Percentiles rank a stretch among this genome's conserved stretches.
These are phyloP conservation scores for Wickerhamiella azymoides DNA, from an alignment of 805 yeast genomes.

Conservation along the genomic window DNA sequence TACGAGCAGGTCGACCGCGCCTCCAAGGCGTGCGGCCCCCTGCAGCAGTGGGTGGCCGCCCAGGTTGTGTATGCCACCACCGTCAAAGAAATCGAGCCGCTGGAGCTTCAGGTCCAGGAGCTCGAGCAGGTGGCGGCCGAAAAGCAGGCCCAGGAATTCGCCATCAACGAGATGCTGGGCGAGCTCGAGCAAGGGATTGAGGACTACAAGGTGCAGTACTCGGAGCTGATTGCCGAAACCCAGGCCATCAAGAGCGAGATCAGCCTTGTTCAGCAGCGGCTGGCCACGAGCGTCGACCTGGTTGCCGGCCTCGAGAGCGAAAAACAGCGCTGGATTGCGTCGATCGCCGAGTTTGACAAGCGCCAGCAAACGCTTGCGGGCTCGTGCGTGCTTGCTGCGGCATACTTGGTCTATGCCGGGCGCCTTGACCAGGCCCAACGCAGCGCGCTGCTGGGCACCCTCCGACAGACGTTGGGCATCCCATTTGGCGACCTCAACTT, in stretches of 20 bases:
- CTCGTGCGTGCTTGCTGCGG: conserved; percentile 48
- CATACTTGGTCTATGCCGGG: conserved; percentile 51
- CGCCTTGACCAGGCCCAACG: conserved; percentile 38
- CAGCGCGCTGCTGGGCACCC: conserved; percentile 22
- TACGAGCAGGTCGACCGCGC: conserved; percentile 72
- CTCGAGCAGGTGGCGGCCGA: conserved; percentile 49
- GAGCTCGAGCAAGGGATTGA: conserved; percentile 64
- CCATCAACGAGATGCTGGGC: conserved; percentile 65
- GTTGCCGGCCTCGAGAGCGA: conserved; percentile 54
- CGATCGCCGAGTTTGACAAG: conserved; percentile 37
- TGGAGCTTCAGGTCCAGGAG: conserved; percentile 45
- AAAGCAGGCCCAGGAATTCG: conserved; percentile 55
- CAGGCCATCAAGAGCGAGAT: conserved; percentile 65
- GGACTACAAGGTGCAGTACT: conserved; percentile 50
- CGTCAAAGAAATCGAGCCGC: conserved; percentile 57
- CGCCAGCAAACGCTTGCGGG: conserved; percentile 44
- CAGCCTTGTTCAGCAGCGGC: conserved; percentile 43
- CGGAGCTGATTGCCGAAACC: conserved; percentile 60
- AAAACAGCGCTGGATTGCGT: conserved; percentile 57
- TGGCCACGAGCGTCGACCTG: conserved; percentile 46
- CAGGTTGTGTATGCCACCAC: conserved; percentile 68
- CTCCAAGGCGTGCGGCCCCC: conserved; percentile 89
- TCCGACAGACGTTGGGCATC: conserved; percentile 23
- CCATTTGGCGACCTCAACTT: conserved; percentile 26
- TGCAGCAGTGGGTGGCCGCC: conserved; percentile 78